phyloP scores from a whole-genome alignment of 2,329 filamentous ascomycete genomes.

The Ceratocystis papillata region DNA sequence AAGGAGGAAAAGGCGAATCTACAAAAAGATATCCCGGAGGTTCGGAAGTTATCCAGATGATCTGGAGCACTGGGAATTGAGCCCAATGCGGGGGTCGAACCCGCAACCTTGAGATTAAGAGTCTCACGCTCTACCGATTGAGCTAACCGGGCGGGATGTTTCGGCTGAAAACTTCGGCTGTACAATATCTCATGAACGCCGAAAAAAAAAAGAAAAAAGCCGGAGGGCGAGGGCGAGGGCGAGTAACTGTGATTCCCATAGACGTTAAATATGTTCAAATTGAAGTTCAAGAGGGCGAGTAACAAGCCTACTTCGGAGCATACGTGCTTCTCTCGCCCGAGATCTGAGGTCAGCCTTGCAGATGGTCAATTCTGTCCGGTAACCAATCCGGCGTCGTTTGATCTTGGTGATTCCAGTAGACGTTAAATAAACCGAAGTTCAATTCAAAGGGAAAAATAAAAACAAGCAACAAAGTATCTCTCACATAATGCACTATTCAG shows the following conservation, averaged over 20 bases:
- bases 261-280: too few species aligned
- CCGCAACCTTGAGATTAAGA: slow-evolving; percentile 44
- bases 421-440: too few species aligned
- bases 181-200: neutral
- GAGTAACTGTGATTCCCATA: too few species aligned
- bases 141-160: slow-evolving; percentile 45
- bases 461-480: neutral
- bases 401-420: too few species aligned
- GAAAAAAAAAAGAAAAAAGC: neutral
- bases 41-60: slow-evolving; percentile 20
- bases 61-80: slow-evolving; percentile 26
- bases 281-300: too few species aligned
- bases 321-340: too few species aligned
- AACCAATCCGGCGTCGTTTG: neutral
- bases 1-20: neutral
- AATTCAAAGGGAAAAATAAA: neutral
- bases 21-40: slow-evolving; percentile 13
- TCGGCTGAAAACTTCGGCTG: neutral
- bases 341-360: neutral
- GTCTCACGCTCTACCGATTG: slow-evolving; percentile 65
- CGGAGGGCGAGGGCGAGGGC: too few species aligned
- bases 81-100: slow-evolving; percentile 34
- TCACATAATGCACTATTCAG: too few species aligned
- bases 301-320: too few species aligned
- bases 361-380: neutral